Evolutionary conservation across 179 eudicot species (phyloP), one percentile per base, ranked within the genome.

Genomic region (Sideroxylon spinosum): DNA sequence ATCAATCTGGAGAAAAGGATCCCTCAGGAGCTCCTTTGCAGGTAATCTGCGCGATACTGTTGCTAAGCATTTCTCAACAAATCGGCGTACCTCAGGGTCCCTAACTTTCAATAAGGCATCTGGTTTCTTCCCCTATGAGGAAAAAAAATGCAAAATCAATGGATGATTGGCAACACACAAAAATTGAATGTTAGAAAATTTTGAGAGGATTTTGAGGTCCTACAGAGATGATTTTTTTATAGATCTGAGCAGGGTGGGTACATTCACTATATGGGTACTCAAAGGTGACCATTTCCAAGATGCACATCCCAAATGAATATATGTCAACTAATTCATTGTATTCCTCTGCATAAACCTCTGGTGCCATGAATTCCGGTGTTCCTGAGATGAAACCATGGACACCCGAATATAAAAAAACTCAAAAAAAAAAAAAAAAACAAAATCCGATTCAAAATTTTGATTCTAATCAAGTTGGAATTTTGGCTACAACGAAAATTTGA

Each of bases 321-420:
- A 90, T 88, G 71, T 90, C 93, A 10, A 88, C 91, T 67, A 90
- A 73, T 76, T 90, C 93, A 84, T 90, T 88, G 84, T 90, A 90
- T 79, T 88, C 87, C 85, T 90, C 93, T 17, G 82, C 88, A 78
- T 87, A 90, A 20, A 90, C 88, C 79, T 90, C 93, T 12, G 93
- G 93, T 67, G 93, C 93, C 93, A 90, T 90, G 79, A 90, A 90
- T 77, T 90, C 93, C 3, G 93, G 93, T 62, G 93, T 90, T 75
- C 93, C 93, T 90, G 82, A 76, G 25, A 63, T 20, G 0, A 9
- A 68, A 63, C 71, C 60, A n/a, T 53, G 56, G n/a, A 53, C 12
- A 32, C 71, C 78, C 65, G 12, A 76, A 20, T 32, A 50, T 12
- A 25, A 5, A 50, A 49, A 9, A 52, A 52, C 16, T 14, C 56